Base-by-base conservation (phyloP, 192 early-diverging fungal genomes). In the Backusella tuberculispora region DNA sequence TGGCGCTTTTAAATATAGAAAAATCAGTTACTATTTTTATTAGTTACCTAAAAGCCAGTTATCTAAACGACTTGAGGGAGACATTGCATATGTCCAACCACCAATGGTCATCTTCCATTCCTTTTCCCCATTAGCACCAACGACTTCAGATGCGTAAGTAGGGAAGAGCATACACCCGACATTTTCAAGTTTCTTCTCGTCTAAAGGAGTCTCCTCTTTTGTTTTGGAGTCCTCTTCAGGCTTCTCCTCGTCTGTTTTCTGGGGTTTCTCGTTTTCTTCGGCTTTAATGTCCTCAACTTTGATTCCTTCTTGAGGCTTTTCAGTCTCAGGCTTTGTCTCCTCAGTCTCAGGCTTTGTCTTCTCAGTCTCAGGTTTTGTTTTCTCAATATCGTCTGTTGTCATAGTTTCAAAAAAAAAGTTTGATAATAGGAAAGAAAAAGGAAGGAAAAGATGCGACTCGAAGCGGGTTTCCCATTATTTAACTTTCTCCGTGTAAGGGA, bases 161-260 rank as follows among this genome's bases (percentile, higher is more conserved):
- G 80, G 80, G 69, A 77, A 81, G 0, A 81, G 45, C 69, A 81
- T 81, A 38, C 75, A 77, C n/a, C 77, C 71, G 5, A 41, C 21
- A 24, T 37, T 29, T 5, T 75, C 74, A 21, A 44, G 15, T 41
- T 60, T 60, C 26, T 60, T 60, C 53, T 0, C n/a, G n/a, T n/a
- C 9, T 26, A 19, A 10, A 4, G 12, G 10, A n/a, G 10, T 60
- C 8, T 13, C 21, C 26, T 60, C 19, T 53, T 53, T 24, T 24
- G 3, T 12, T 24, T 60, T 12, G 53, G 53, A 19, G 21, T 60
- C 53, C 50, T 43, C 42, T 50, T 50, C 48, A 34, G 29, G 29
- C 29, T 34, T 34, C 29, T 34, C 29, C 2, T 34, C 29, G 29
- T 34, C 29, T 34, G 29, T 34, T 34, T 34, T 34, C 29, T 34